A percentile compares a stretch with the other conserved stretches of the same genome.
Conservation (phyloP, 768 basidiomycete genomes). For the Suillus subalutaceus region DNA sequence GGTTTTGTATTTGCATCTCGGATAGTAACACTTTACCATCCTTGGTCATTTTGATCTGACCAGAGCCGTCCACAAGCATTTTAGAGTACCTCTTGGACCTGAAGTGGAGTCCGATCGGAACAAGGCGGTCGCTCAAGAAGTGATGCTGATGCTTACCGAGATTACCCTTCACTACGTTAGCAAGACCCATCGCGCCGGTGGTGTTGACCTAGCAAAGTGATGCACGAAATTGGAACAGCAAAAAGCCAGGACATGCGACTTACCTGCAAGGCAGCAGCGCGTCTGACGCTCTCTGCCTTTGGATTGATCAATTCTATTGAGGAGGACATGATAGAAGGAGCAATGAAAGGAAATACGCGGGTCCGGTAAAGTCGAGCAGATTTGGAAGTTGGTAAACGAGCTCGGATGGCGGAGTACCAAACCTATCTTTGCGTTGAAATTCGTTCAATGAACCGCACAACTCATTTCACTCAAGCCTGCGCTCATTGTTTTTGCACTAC, state of each 20-base stretch:
- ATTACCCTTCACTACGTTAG: constrained; percentile 96
- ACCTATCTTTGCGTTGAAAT: constrained; percentile 18
- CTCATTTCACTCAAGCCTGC: constrained; percentile 19
- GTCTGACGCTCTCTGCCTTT: constrained; percentile 90
- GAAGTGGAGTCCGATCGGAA: constrained; percentile 28
- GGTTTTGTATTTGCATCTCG: constrained; percentile 99
- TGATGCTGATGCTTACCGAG: constrained; percentile 62
- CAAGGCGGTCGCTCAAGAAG: constrained; percentile 16
- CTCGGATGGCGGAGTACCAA: constrained; percentile 35
- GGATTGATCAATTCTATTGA: constrained; percentile 97
- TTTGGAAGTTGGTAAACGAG: constrained; percentile 12
- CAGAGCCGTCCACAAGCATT: constrained; percentile 98
- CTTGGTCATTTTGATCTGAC: constrained; percentile 99
- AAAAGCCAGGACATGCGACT: constrained; percentile 19
- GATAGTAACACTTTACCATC: constrained; percentile 98
- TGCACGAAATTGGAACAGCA: constrained; percentile 21
- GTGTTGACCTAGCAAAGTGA: constrained; percentile 71
- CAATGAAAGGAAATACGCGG: constrained; percentile 12
- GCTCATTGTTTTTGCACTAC: constrained; percentile 30
- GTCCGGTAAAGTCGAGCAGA: constrained; percentile 7
- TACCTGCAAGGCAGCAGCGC: constrained; percentile 92
- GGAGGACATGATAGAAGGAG: constrained; percentile 53
- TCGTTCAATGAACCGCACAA: constrained; percentile 20
- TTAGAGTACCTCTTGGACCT: constrained; percentile 97
- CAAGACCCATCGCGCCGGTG: constrained; percentile 95